Evolutionary conservation across 176 grass and related monocot genomes (phyloP), one percentile per base, ranked within the genome.

Genomic region (Aechmea fasciata): DNA sequence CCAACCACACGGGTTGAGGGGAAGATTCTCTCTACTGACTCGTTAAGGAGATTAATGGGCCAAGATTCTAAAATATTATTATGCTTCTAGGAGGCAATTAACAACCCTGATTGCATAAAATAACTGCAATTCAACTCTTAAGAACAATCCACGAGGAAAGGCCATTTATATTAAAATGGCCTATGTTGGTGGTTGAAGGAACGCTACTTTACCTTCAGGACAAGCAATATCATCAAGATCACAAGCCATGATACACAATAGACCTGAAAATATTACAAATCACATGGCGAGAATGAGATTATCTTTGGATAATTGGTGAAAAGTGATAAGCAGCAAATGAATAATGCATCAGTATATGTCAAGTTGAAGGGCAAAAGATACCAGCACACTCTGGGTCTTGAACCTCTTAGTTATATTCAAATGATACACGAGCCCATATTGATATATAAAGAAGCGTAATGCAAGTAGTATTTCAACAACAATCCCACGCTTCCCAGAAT

Each of bases 241-340:
- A 97, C 86, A 13, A 97, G 86, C 93, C 93, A 97, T 61, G 93
- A 97, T 75, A 88, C 47, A 75, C 86, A 87, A 85, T 97, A 97
- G 64, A 97, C 88, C 93, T 97, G 77, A 61, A 84, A 85, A 79
- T 28, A 33, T 11, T 50, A 76, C 54, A 48, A 23, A 54, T 63
- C 72, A 67, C 13, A 5, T 65, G 67, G 78, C 79, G 64, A 50
- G 18, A 70, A 12, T 14, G n/a, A 71, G 64, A 71, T 13, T 18
- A 10, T 61, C 55, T 22, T 15, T 19, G 10, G 17, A 61, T 61
- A 19, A 15, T 61, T 61, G 15, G 20, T 2, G 20, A 61, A 10
- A 61, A 57, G 3, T 57, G 13, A 57, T 57, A 11, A 57, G 14
- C 17, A 17, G n/a, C 52, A 57, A 20, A 61, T 18, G 55, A 7